Conservation (phyloP, 2,329 filamentous ascomycete species). For the Talaromyces marneffei region DNA sequence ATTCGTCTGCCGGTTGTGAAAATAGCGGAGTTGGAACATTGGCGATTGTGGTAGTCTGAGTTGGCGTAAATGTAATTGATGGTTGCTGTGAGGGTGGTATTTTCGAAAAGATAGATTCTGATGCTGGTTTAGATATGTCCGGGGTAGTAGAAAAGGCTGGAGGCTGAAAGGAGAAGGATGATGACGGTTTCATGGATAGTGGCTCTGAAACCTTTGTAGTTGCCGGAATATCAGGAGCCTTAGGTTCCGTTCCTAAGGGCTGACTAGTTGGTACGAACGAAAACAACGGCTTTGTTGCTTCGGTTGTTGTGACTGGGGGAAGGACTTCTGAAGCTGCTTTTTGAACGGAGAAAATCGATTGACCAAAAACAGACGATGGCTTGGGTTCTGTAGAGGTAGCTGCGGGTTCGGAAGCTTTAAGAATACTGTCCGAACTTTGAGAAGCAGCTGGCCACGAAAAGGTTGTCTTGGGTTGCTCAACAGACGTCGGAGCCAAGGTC, state of each 20-base stretch:
- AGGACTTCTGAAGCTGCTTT: background rate
- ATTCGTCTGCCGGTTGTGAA: background rate
- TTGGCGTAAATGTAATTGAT: background rate
- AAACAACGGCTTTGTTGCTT: background rate
- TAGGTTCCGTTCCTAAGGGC: background rate
- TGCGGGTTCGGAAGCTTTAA: background rate
- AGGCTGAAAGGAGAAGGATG: background rate
- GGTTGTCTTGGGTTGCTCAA: background rate
- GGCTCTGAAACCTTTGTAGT: background rate
- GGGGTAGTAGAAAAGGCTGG: background rate
- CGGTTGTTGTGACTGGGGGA: background rate
- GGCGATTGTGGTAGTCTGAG: background rate
- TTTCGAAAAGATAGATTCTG: background rate
- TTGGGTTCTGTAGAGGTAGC: background rate
- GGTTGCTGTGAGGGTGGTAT: background rate
- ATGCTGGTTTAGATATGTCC: background rate
- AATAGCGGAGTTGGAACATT: background rate
- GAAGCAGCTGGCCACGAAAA: conserved; percentile 9
- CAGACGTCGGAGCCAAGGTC: background rate
- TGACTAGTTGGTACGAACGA: background rate
- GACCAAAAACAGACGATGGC: background rate
- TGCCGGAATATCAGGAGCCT: background rate
- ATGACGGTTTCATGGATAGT: background rate
- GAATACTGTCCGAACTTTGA: background rate
- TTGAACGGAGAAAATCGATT: background rate